Evolutionary conservation across 164 flowering plant genomes (phyloP), one percentile per base, ranked within the genome.

Genomic region (Litsea cubeba): DNA sequence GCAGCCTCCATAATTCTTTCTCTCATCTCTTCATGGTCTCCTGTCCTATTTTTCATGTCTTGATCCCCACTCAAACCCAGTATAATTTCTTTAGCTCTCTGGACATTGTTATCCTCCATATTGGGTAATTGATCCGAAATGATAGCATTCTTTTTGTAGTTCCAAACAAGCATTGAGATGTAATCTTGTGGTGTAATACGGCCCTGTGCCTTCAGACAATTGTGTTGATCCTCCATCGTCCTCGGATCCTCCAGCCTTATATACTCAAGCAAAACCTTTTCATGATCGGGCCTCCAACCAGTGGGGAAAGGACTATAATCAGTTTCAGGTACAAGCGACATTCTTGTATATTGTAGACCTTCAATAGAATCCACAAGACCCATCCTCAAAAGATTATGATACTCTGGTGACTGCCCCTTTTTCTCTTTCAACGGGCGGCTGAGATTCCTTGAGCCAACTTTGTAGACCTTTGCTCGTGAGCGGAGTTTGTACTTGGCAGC

Each of bases 401-500:
- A 95, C 80, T 91, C 98, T 12, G 97, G 98, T 12, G 98, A 95
- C 75, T 84, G 87, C 63, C 99, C 98, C 74, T 95, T 93, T 76
- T 84, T 93, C 85, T 93, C 98, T 82, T 93, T 93, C 81, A 95
- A 76, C 50, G 99, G 99, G 51, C 99, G 98, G 70, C 89, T 87
- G 66, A 95, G 81, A 78, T 83, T 95, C 46, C 97, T 69, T 4
- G 91, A 78, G 75, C 91, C 94, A 72, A 95, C 90, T 82, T 89
- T 95, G 79, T 95, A 93, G 35, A 95, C 99, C 81, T 95, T 92
- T 49, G 99, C 99, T 66, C 99, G 84, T 32, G 98, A 95, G 11
- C 99, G 88, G 46, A 93, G 95, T 81, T 95, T 95, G 85, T 95
- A 95, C 71, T 95, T 95, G 40, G 98, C 99, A 79, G 98, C 99